Evolutionary conservation across 345 rosid species (phyloP).

Genomic region (Psidium friedrichsthalianum): DNA sequence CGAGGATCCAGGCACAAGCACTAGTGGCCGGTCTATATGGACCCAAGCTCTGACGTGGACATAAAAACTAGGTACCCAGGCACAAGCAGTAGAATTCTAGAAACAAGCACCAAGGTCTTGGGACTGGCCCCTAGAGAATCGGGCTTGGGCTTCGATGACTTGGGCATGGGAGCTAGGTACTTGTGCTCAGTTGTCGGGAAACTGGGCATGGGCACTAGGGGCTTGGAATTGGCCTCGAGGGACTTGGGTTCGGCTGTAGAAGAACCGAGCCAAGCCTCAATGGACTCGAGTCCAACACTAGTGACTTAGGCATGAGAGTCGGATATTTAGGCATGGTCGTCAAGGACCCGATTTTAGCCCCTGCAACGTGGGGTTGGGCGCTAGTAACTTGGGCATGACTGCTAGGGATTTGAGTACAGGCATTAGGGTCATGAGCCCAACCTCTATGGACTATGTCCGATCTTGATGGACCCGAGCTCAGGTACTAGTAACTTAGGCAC

Average conservation of each 20-base stretch:
- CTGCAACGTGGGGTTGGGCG: not conserved
- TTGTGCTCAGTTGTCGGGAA: fast-evolving
- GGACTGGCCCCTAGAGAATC: fast-evolving
- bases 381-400: not conserved
- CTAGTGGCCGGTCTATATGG: not conserved
- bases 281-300: not conserved
- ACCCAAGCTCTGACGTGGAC: fast-evolving
- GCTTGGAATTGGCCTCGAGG: not conserved
- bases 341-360: not conserved
- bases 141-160: not conserved
- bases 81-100: not conserved
- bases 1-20: not conserved
- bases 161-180: fast-evolving
- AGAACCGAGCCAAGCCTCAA: not conserved
- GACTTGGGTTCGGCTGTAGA: not conserved
- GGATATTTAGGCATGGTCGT: fast-evolving
- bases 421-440: fast-evolving
- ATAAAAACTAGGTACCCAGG: not conserved
- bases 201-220: fast-evolving
- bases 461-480: not conserved
- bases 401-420: not conserved
- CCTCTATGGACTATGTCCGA: no score
- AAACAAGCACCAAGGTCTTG: not conserved
- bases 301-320: not conserved
- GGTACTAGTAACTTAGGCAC: not conserved